Conservation (phyloP, 2,329 filamentous ascomycete genomes). For the Paraphaeosphaeria sporulosa region DNA sequence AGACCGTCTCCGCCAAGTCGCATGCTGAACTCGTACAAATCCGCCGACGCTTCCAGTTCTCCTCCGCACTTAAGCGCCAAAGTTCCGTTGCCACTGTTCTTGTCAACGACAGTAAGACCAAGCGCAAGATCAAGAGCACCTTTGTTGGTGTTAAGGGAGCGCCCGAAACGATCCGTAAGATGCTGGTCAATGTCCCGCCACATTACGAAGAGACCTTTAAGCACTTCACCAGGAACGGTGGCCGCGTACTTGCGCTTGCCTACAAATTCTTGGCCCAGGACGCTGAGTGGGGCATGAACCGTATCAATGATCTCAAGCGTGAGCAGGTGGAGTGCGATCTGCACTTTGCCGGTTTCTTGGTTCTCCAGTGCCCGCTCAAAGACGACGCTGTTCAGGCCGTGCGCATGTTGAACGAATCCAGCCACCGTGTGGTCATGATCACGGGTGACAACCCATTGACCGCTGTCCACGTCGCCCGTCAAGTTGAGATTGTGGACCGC, state of each 20-base stretch:
- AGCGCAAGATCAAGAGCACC: conserved; percentile 80
- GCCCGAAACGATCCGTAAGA: conserved; percentile 94
- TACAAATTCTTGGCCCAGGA: conserved; percentile 91
- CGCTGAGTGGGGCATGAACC: conserved; percentile 79
- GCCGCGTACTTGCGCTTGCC: conserved; percentile 88
- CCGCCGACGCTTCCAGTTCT: conserved; percentile 97
- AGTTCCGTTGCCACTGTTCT: conserved; percentile 89
- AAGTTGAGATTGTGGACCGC: conserved; percentile 97
- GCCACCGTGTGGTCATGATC: conserved; percentile 98
- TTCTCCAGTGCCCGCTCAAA: conserved; percentile 94
- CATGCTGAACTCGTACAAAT: conserved; percentile 83
- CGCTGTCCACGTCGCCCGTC: conserved; percentile 90
- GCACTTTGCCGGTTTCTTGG: conserved; percentile 92
- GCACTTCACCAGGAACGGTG: conserved; percentile 95
- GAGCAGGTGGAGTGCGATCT: conserved; percentile 88
- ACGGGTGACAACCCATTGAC: conserved; percentile 98
- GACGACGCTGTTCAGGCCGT: conserved; percentile 94
- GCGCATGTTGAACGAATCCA: conserved; percentile 98
- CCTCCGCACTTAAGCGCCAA: conserved; percentile 92
- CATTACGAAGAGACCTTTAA: conserved; percentile 99
- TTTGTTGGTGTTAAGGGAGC: conserved; percentile 97
- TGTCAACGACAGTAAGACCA: conserved; percentile 73
- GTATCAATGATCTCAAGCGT: conserved; percentile 92
- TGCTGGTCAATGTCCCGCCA: conserved; percentile 81
- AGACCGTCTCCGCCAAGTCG: conserved; percentile 60